Percentiles rank a stretch among this genome's conserved stretches.
Conservation (phyloP, 495 filamentous ascomycete genomes). For the Xylaria intraflava region DNA sequence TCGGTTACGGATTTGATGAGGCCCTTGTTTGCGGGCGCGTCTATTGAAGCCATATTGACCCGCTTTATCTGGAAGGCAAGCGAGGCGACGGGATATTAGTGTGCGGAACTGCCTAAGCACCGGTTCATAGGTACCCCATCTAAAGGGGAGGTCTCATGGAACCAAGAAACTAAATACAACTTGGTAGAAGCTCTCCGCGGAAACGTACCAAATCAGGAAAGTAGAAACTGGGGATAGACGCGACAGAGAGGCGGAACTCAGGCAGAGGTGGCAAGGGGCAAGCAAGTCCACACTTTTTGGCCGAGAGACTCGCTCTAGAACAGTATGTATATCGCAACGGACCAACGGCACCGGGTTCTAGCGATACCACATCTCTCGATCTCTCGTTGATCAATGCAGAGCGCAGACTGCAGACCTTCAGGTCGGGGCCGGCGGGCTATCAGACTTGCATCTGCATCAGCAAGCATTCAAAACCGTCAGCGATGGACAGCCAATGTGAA, state of each 20-base stretch:
- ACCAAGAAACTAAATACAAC: background rate
- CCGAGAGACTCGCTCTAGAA: background rate
- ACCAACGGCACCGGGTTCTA: too few relatives aligned
- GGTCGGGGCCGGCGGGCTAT: background rate
- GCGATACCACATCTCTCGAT: too few relatives aligned
- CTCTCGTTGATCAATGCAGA: too few relatives aligned
- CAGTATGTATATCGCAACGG: background rate
- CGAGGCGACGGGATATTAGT: conserved; percentile 11
- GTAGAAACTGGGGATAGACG: background rate
- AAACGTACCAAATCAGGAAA: conserved; percentile 6
- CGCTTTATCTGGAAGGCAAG: background rate
- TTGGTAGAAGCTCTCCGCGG: background rate
- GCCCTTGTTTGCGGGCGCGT: conserved; percentile 26
- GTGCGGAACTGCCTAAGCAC: conserved; percentile 18
- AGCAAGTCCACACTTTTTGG: conserved; percentile 1
- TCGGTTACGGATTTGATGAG: conserved; percentile 45
- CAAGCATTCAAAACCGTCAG: background rate
- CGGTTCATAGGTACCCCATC: conserved; percentile 16
- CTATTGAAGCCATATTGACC: conserved; percentile 20
- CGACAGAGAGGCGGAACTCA: background rate
- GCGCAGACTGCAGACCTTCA: background rate
- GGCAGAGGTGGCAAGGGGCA: background rate
- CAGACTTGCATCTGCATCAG: background rate
- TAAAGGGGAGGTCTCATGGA: conserved; percentile 2
- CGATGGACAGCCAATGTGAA: background rate